A percentile compares a stretch with the other conserved stretches of the same genome.
Conservation (phyloP, 2,329 filamentous ascomycete species). For the Massarina eburnea region DNA sequence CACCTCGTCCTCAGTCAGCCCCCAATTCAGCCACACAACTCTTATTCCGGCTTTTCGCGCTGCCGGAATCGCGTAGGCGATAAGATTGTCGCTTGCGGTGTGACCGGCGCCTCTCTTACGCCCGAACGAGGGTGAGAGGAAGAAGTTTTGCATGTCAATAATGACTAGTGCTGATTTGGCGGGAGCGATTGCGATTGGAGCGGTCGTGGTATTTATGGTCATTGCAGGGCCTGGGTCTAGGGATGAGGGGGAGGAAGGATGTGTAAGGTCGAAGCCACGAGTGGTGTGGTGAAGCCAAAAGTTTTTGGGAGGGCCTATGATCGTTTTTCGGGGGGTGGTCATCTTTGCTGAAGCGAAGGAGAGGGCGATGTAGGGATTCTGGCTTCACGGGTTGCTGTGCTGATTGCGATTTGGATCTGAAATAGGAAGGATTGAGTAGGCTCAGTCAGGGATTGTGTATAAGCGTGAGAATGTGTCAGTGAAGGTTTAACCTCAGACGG, state of each 20-base stretch:
- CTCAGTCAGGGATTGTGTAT: no score
- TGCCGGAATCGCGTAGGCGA: slow-evolving; percentile 42
- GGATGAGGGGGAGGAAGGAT: slow-evolving; percentile 34
- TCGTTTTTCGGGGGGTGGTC: slow-evolving; percentile 27
- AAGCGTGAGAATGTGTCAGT: no score
- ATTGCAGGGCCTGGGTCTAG: slow-evolving; percentile 15
- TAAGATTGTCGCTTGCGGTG: slow-evolving; percentile 30
- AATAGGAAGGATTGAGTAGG: no score
- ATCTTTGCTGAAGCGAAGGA: slow-evolving; percentile 2
- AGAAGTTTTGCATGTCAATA: slow-evolving; percentile 51
- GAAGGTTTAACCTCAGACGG: no score
- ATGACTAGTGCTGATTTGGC: slow-evolving; percentile 43
- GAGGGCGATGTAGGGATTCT: not conserved
- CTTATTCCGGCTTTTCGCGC: slow-evolving; percentile 43
- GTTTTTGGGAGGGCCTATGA: slow-evolving; percentile 46
- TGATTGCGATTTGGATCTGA: not conserved
- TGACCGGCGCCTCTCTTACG: slow-evolving; percentile 22
- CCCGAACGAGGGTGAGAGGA: slow-evolving; percentile 36
- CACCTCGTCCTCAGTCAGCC: slow-evolving; percentile 41
- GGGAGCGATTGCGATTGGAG: slow-evolving; percentile 37
- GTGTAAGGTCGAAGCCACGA: slow-evolving; percentile 52
- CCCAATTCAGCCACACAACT: slow-evolving; percentile 49
- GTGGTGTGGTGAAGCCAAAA: slow-evolving; percentile 50
- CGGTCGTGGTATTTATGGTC: slow-evolving; percentile 26
- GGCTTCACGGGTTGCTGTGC: not conserved